Evolutionary conservation across 805 yeast species (phyloP), one percentile per base, ranked within the genome.

Genomic region (Lachancea dasiensis): DNA sequence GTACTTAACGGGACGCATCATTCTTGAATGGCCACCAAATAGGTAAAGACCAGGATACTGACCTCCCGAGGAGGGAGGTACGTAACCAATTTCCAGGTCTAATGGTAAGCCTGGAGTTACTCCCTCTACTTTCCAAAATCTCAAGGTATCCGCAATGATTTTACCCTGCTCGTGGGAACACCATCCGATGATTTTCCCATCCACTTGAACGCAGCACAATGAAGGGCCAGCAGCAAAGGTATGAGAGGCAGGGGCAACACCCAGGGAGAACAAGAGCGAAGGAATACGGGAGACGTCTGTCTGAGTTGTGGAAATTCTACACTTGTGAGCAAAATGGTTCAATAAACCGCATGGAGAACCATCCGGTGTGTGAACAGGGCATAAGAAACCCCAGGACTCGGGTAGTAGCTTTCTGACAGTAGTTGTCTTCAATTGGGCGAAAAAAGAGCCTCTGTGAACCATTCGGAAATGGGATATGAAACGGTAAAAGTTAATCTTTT

Each of bases 401-500:
- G 98, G 98, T 41, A 92, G 73, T 53, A 92, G 70, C 63, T 92
- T 92, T 70, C 98, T 79, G 34, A 92, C 98, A 1, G 97, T 83
- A 17, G 98, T 92, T 28, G 98, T 92, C 61, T 92, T 92, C 67
- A 92, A 74, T 63, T 90, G 95, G 31, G 98, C 97, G 62, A 92
- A 92, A 79, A 92, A 92, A 48, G 97, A 86, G 65, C 98, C 98
- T 77, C 98, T 83, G 66, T 92, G 98, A 37, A 92, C 97, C 98
- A 92, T 92, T 67, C 98, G 73, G 75, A 92, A 92, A 70, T 92
- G 98, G n/a, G 97, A 81, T 48, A 92, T 79, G 69, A 92, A 92
- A 59, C 98, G 82, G 65, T 92, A 83, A 73, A 87, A 92, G 62
- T 92, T 92, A 65, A 92, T 92, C 65, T 92, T 92, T 67, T 92